These are phyloP conservation scores for Aspergillus felis DNA, from an alignment of 2,329 filamentous ascomycete species.

Conservation along the genomic window DNA sequence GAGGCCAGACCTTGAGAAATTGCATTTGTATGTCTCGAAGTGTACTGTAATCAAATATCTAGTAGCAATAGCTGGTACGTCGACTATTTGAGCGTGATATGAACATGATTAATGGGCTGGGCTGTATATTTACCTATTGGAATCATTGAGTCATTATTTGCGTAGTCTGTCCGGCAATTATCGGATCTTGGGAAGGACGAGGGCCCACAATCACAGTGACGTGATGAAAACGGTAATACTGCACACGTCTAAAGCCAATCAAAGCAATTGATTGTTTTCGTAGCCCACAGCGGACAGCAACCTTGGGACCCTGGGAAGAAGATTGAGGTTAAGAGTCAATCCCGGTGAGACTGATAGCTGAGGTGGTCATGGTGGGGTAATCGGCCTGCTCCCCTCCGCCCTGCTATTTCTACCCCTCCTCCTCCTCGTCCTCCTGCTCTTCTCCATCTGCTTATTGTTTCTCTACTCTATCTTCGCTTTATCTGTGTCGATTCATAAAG, in stretches of 20 bases:
- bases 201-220: not conserved
- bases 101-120: too few species aligned
- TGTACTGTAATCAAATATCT: not conserved
- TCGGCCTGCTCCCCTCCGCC: constrained; percentile 3
- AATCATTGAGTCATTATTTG: not conserved
- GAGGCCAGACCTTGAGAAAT: not conserved
- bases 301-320: not conserved
- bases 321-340: too few species aligned
- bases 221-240: not conserved
- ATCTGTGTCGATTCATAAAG: not conserved
- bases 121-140: too few species aligned
- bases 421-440: not conserved
- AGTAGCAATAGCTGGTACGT: not conserved
- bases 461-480: not conserved
- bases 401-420: constrained; percentile 20
- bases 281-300: not conserved
- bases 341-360: not conserved
- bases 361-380: not conserved
- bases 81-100: too few species aligned
- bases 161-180: not conserved
- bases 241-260: not conserved
- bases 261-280: not conserved
- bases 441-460: too few species aligned
- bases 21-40: not conserved
- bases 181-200: not conserved